Conservation (phyloP, 1,284 basidiomycete genomes). For the Coniferiporia sulphurascens region DNA sequence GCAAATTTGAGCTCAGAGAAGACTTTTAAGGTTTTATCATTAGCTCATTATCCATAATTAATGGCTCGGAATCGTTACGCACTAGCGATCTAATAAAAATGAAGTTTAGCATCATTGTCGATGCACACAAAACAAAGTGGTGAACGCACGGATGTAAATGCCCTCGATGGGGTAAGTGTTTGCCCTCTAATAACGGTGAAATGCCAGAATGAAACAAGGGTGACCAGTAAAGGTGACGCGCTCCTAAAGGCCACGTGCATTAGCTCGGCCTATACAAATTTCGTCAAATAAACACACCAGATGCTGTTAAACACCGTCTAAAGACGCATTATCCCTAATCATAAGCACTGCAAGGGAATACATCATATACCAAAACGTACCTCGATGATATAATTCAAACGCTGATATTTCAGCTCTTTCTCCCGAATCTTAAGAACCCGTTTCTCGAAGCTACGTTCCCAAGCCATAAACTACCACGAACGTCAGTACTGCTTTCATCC, state of each 20-base stretch:
- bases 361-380: conserved; percentile 30
- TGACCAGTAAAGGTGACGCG: conserved; percentile 69
- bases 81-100: conserved; percentile 8
- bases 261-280: conserved; percentile 1
- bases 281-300: conserved; percentile 48
- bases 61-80: not conserved
- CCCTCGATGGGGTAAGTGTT: conserved; percentile 75
- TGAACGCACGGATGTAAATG: conserved; percentile 72
- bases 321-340: not conserved
- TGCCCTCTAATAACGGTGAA: conserved; percentile 69
- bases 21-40: conserved; percentile 34
- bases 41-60: not conserved
- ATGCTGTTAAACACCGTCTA: conserved; percentile 72
- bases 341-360: not conserved
- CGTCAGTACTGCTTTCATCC: not conserved
- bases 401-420: conserved; percentile 80
- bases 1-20: conserved; percentile 86
- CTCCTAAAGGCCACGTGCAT: conserved; percentile 41
- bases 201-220: conserved; percentile 80
- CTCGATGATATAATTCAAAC: conserved; percentile 83
- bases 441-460: conserved; percentile 87
- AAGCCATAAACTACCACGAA: conserved; percentile 76
- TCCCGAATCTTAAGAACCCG: conserved; percentile 70
- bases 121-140: not conserved
- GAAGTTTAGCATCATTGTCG: not conserved